Conservation (phyloP, 2,329 filamentous ascomycete species). For the Whalleya microplaca region DNA sequence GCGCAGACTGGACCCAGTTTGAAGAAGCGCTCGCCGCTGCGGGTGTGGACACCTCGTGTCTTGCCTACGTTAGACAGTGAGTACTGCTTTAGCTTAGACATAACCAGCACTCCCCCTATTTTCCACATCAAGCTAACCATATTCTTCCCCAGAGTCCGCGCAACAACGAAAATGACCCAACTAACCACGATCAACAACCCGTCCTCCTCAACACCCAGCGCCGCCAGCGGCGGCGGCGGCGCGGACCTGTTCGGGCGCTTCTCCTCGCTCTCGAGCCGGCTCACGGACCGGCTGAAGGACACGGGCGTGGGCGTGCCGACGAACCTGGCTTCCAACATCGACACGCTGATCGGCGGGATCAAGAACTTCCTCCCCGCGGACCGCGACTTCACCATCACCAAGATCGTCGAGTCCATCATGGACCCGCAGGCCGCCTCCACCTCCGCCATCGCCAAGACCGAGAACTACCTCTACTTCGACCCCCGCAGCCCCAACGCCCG, state of each 20-base stretch:
- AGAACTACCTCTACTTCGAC: conserved; percentile 97
- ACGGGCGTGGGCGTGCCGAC: conserved; percentile 74
- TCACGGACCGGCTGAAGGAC: conserved; percentile 93
- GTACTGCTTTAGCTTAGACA: conserved; percentile 34
- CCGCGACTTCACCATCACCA: conserved; percentile 93
- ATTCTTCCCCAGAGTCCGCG: conserved; percentile 67
- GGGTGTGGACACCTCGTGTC: conserved; percentile 74
- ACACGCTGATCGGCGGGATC: conserved; percentile 91
- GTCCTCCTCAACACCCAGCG: conserved; percentile 62
- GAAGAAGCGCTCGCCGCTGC: conserved; percentile 79
- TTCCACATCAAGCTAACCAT: conserved; percentile 3
- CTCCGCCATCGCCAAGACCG: conserved; percentile 92
- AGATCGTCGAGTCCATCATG: conserved; percentile 98
- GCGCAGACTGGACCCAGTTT: conserved; percentile 82
- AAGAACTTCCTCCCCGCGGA: conserved; percentile 98
- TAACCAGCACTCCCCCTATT: not conserved
- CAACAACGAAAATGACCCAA: conserved; percentile 98
- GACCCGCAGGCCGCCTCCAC: conserved; percentile 88
- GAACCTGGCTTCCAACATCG: conserved; percentile 77
- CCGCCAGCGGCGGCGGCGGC: conserved; percentile 62
- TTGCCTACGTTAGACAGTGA: conserved; percentile 86
- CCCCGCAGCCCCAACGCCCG: conserved; percentile 90
- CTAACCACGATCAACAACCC: conserved; percentile 86
- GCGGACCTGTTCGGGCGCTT: conserved; percentile 91
- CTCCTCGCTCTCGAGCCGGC: conserved; percentile 84